phyloP scores from a whole-genome alignment of 2,329 filamentous ascomycete genomes.

The Penicillium vulpinum region DNA sequence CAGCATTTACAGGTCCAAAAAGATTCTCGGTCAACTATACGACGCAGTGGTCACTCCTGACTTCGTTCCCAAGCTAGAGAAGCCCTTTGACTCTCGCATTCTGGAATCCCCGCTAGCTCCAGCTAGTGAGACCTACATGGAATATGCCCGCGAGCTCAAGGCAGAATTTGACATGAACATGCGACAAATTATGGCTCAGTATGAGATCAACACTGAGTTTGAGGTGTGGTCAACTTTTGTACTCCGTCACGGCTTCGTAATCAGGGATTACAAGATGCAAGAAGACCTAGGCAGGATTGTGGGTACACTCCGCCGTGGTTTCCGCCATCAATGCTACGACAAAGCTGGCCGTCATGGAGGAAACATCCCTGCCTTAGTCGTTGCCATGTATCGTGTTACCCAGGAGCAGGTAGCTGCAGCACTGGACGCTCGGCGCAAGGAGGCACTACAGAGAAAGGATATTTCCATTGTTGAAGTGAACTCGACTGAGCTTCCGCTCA shows the following conservation, averaged over 20 bases:
- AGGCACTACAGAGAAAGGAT: constrained; percentile 3
- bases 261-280: constrained; percentile 79
- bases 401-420: constrained; percentile 66
- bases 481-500: constrained; percentile 66
- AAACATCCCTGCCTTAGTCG: constrained; percentile 69
- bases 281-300: constrained; percentile 76
- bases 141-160: constrained; percentile 68
- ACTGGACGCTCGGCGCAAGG: constrained; percentile 51
- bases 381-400: constrained; percentile 86
- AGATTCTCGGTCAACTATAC: constrained; percentile 78
- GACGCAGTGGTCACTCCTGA: constrained; percentile 69
- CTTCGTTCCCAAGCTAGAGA: constrained; percentile 71
- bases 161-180: constrained; percentile 73
- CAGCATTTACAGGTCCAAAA: constrained; percentile 64
- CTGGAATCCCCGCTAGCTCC: constrained; percentile 57
- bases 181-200: constrained; percentile 78
- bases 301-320: constrained; percentile 65
- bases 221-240: constrained; percentile 89
- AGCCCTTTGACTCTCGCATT: constrained; percentile 74
- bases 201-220: constrained; percentile 82
- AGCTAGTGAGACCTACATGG: constrained; percentile 56
- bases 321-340: constrained; percentile 65
- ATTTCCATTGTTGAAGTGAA: constrained; percentile 13
- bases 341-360: constrained; percentile 62
- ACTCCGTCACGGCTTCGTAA: constrained; percentile 69